phyloP scores from a whole-genome alignment of 1,284 basidiomycete species.

The Pyrrhoderma lamaoense region DNA sequence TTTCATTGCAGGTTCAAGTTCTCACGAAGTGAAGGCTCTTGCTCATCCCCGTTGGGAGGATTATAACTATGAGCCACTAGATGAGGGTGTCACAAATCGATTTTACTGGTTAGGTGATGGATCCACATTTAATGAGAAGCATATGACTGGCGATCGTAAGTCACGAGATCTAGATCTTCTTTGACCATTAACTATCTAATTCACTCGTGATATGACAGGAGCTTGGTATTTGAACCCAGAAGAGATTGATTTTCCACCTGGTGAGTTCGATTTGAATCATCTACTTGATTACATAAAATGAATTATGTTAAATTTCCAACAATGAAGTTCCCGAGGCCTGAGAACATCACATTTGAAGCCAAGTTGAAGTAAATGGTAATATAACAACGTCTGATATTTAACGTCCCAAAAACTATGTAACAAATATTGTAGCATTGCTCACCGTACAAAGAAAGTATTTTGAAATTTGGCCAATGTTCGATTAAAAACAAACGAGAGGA shows the following conservation, averaged over 20 bases:
- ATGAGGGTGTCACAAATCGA: slow-evolving; percentile 36
- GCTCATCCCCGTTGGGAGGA: slow-evolving; percentile 59
- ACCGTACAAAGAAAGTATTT: background rate
- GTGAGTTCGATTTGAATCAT: slow-evolving; percentile 19
- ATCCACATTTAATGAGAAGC: slow-evolving; percentile 38
- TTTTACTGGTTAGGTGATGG: slow-evolving; percentile 57
- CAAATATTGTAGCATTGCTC: background rate
- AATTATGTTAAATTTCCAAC: background rate
- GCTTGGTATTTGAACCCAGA: slow-evolving; percentile 42
- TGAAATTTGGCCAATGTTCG: background rate
- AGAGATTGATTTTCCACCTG: slow-evolving; percentile 36
- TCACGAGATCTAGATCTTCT: slow-evolving; percentile 5
- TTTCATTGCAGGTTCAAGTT: too few relatives aligned
- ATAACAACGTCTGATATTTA: too few relatives aligned
- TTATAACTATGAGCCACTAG: slow-evolving; percentile 44
- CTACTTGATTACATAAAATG: background rate
- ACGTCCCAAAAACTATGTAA: background rate
- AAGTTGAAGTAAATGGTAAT: too few relatives aligned
- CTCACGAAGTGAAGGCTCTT: slow-evolving; percentile 39
- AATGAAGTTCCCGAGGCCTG: background rate
- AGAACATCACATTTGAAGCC: too few relatives aligned
- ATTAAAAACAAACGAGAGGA: slow-evolving; percentile 7
- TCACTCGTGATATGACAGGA: slow-evolving; percentile 29
- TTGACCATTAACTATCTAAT: background rate
- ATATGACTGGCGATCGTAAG: slow-evolving; percentile 41